Evolutionary conservation across 2,329 filamentous ascomycete species (phyloP), one percentile per base, ranked within the genome.

Genomic region (Aspergillus calidoustus): DNA sequence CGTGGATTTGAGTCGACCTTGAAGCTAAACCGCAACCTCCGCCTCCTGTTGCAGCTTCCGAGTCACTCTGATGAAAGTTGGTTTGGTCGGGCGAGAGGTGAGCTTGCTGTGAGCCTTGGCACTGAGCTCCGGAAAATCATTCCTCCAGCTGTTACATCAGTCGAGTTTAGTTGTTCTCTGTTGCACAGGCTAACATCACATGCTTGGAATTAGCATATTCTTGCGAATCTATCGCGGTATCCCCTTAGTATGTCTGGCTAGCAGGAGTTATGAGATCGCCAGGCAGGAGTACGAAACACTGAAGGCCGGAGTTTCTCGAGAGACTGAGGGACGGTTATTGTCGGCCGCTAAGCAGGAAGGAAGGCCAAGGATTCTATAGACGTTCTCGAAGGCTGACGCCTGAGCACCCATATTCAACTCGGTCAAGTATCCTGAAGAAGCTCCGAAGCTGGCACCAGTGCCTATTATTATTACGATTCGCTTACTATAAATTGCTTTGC

Each of bases 41-140:
- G 34, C 34, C 34, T 41, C 34, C 34, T 41, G 34, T 41, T 41
- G 34, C 34, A 41, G 34, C 34, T 41, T 41, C 34, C 34, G 34
- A 41, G 34, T 41, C 34, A 15, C 34, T 41, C 34, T 41, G 34
- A 41, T 41, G 34, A 41, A 41, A 41, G 34, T 41, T 41, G 34
- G 34, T 41, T 41, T 41, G 34, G 34, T 11, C 34, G 34, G 34
- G 34, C 34, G 43, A 31, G 22, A 54, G 48, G 38, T 41, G 60
- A 59, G 52, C 59, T 64, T 46, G 34, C 44, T 53, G 63, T 59
- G 57, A 66, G 65, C 64, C 64, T 66, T 67, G 64, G 65, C 65
- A 66, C 46, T 25, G 50, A 56, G 63, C 62, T 7, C 31, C 63
- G 63, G 62, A 60, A 54, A 46, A 66, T 65, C 34, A 44, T 51